Evolutionary conservation across 371 early-diverging fungal species (phyloP).

Genomic region (Haplosporangium sp.): DNA sequence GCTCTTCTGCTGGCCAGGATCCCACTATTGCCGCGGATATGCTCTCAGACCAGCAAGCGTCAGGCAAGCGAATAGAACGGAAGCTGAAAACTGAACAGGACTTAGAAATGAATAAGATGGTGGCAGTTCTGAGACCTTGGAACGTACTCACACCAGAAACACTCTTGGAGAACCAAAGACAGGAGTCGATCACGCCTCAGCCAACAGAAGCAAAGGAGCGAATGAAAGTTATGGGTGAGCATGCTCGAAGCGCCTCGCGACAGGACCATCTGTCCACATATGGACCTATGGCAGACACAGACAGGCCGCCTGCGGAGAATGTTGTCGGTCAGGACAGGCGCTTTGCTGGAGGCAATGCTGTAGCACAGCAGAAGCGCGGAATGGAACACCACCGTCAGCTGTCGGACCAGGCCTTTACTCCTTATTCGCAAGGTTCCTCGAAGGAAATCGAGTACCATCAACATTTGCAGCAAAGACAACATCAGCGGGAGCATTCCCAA

Average conservation of each 20-base stretch:
- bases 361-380: neutral
- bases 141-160: slow-evolving; percentile 20
- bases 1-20: neutral
- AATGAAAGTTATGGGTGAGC: too few relatives aligned
- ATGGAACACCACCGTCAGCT: slow-evolving; percentile 13
- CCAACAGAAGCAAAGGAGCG: neutral
- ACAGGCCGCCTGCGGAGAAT: neutral
- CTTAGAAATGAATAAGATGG: slow-evolving; percentile 11
- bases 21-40: slow-evolving; percentile 2
- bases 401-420: neutral
- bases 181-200: slow-evolving; percentile 1
- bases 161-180: slow-evolving; percentile 14
- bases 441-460: slow-evolving; percentile 22
- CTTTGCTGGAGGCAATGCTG: neutral
- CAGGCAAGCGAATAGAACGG: slow-evolving; percentile 6
- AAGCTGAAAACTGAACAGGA: slow-evolving; percentile 19
- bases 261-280: neutral
- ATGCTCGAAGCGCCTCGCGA: neutral
- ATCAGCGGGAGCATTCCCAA: slow-evolving; percentile 11
- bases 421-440: neutral
- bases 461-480: slow-evolving; percentile 8
- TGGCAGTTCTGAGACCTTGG: slow-evolving; percentile 15
- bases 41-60: slow-evolving; percentile 3
- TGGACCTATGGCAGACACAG: neutral
- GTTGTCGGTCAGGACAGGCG: neutral